Conservation (phyloP, 176 grass and related monocot species). For the Paspalum notatum region DNA sequence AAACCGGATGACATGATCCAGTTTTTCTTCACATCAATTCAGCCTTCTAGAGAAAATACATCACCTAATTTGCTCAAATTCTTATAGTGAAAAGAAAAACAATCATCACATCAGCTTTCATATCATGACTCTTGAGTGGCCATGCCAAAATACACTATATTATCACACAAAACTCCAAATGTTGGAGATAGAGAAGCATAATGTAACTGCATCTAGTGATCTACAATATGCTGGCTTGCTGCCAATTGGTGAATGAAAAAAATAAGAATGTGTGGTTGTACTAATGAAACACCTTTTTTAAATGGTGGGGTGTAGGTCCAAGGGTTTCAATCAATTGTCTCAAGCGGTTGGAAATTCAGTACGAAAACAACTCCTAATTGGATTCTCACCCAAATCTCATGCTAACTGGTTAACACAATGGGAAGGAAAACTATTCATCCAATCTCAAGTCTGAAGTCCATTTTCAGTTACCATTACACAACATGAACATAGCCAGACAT, state of each 20-base stretch:
- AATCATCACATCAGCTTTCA: constrained; percentile 16
- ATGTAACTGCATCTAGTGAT: constrained; percentile 12
- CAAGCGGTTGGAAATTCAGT: not conserved
- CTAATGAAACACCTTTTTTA: not conserved
- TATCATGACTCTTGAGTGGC: constrained; percentile 4
- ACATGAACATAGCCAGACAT: not conserved
- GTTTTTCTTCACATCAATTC: not conserved
- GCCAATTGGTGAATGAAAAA: not conserved
- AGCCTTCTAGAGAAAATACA: constrained; percentile 9
- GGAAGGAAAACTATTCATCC: not conserved
- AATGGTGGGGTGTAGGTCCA: not conserved
- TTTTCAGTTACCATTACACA: not conserved
- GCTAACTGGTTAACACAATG: not conserved
- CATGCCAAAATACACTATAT: not conserved
- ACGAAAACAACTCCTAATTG: not conserved
- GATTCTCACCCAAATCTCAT: not conserved
- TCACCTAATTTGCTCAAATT: constrained; percentile 5
- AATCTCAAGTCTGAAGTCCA: not conserved
- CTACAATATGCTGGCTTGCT: not conserved
- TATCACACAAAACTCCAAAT: constrained; percentile 1
- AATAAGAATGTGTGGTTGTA: not conserved
- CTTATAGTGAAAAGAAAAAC: not conserved
- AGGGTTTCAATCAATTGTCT: not conserved
- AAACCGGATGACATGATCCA: constrained; percentile 2
- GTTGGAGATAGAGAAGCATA: not conserved